These are phyloP conservation scores for Pseudonitzschia multistriata DNA, from an alignment of 108 stramenopile genomes.

Conservation along the genomic window DNA sequence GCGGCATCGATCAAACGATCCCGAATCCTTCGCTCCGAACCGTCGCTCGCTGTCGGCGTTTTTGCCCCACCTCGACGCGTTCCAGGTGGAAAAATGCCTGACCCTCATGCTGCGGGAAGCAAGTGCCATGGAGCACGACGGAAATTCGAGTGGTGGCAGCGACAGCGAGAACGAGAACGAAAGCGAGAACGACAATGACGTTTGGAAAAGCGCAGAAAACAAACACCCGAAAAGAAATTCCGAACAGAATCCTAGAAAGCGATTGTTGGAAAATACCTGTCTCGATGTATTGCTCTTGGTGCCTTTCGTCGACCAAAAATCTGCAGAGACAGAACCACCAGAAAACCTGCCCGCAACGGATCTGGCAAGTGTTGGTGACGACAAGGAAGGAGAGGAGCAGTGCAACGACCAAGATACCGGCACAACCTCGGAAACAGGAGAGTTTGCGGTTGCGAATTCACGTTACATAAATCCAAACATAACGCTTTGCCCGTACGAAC, in stretches of 20 bases:
- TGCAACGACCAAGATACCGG: neutral
- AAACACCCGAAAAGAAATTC: too few relatives aligned
- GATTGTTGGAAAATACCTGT: conserved; percentile 34
- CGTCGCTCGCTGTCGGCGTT: neutral
- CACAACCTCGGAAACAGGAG: neutral
- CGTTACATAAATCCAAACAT: conserved; percentile 49
- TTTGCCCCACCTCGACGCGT: conserved; percentile 14
- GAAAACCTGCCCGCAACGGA: neutral
- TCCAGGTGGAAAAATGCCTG: conserved; percentile 8
- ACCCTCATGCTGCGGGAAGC: conserved; percentile 23
- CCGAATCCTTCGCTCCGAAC: neutral
- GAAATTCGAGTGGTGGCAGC: neutral
- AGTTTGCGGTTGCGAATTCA: neutral
- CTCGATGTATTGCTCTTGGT: conserved; percentile 17
- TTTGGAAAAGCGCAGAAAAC: too few relatives aligned
- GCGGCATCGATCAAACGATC: too few relatives aligned
- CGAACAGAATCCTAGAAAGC: neutral
- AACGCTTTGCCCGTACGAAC: conserved; percentile 69
- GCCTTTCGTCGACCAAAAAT: too few relatives aligned
- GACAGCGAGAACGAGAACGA: neutral
- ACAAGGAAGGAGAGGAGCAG: neutral
- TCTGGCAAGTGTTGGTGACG: neutral
- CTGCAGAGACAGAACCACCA: neutral
- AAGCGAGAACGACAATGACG: too few relatives aligned
- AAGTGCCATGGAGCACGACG: conserved; percentile 15